A percentile compares a stretch with the other conserved stretches of the same genome.
phyloP scores from a whole-genome alignment of 208 protist species.

The Acanthamoeba polyphaga region DNA sequence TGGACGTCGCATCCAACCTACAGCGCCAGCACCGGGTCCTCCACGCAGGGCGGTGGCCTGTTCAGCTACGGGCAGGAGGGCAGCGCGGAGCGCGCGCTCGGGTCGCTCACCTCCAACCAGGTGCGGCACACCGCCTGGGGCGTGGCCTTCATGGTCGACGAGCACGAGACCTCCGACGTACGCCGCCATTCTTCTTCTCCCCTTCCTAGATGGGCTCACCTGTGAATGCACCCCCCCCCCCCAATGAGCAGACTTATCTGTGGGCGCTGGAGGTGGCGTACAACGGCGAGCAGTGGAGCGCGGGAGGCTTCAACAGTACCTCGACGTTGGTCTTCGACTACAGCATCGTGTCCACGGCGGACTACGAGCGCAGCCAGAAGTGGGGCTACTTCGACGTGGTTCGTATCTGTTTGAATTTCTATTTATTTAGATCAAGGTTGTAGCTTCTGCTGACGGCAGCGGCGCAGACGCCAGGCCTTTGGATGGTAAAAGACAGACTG shows the following conservation, averaged over 20 bases:
- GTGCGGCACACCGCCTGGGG: constrained; percentile 12
- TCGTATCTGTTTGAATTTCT: too few species aligned
- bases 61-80: constrained; percentile 17
- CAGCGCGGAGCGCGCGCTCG: neutral
- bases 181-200: neutral
- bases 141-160: neutral
- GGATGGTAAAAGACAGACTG: constrained; percentile 32
- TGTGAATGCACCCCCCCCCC: too few species aligned
- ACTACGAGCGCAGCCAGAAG: neutral
- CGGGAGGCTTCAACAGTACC: neutral
- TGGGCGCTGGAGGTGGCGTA: neutral
- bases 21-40: neutral
- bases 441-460: too few species aligned
- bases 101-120: neutral
- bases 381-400: constrained; percentile 2
- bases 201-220: neutral
- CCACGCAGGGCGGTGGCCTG: neutral
- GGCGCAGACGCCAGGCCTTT: neutral
- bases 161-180: neutral
- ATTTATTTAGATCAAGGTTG: too few species aligned
- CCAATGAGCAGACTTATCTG: neutral
- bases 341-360: neutral
- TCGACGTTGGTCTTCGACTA: constrained; percentile 7
- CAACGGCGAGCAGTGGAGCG: constrained; percentile 20
- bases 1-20: neutral